Percentiles rank a stretch among this genome's conserved stretches.
phyloP scores from a whole-genome alignment of 495 filamentous ascomycete species.

The Penicillium turbatum region DNA sequence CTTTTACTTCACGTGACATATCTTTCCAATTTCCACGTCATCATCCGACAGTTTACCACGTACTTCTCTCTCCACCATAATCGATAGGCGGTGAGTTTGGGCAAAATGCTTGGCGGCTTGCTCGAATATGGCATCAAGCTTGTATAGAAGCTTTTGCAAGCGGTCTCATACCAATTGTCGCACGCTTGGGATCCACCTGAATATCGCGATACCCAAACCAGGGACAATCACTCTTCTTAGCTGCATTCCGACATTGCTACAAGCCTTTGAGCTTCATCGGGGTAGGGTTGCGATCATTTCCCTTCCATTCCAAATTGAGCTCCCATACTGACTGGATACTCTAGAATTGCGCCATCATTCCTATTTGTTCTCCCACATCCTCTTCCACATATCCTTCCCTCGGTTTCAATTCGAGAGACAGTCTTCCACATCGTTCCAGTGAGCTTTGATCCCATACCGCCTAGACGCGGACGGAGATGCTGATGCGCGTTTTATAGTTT shows the following conservation, averaged over 20 bases:
- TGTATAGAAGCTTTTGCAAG: neutral
- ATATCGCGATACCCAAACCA: too few species aligned
- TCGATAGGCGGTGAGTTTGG: neutral
- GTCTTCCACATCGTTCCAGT: neutral
- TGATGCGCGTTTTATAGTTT: neutral
- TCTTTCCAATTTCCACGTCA: too few species aligned
- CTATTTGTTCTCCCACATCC: too few species aligned
- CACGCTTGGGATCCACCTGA: too few species aligned
- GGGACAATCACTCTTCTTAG: too few species aligned
- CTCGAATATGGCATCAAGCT: neutral
- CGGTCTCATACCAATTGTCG: too few species aligned
- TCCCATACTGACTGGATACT: neutral
- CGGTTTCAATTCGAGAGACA: too few species aligned
- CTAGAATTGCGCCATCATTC: neutral
- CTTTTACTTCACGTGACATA: too few species aligned
- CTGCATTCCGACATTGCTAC: too few species aligned
- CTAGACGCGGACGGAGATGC: neutral
- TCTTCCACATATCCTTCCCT: too few species aligned
- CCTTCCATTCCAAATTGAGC: neutral
- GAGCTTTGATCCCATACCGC: neutral
- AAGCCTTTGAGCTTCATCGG: neutral
- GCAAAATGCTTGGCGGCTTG: constrained; percentile 10
- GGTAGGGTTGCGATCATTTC: constrained; percentile 1
- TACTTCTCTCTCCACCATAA: neutral
- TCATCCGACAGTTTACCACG: neutral